Percentiles rank a stretch among this genome's conserved stretches.
These are phyloP conservation scores for Talaromyces rugulosus DNA, from an alignment of 2,329 filamentous ascomycete species.

Conservation along the genomic window DNA sequence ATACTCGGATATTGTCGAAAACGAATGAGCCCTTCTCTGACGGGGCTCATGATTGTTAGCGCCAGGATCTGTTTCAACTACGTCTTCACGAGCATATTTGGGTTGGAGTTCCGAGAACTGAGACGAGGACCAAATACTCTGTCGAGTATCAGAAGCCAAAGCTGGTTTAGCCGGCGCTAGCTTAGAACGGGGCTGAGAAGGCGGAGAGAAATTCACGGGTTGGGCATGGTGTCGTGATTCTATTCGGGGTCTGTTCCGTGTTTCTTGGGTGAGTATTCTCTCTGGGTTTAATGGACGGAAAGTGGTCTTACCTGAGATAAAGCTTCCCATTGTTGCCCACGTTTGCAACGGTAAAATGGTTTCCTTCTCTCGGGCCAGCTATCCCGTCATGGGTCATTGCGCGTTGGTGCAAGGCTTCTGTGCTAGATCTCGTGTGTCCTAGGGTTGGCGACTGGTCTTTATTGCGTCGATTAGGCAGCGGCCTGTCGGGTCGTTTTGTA, in stretches of 20 bases:
- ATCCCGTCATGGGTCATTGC: slow-evolving; percentile 52
- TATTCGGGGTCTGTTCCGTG: slow-evolving; percentile 29
- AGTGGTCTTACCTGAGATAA: slow-evolving; percentile 63
- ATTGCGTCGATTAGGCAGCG: slow-evolving; percentile 27
- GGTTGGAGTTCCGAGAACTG: slow-evolving; percentile 38
- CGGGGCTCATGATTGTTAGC: slow-evolving; percentile 22
- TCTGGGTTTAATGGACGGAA: slow-evolving; percentile 9
- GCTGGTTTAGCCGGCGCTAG: slow-evolving; percentile 36
- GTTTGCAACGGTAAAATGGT: slow-evolving; percentile 75
- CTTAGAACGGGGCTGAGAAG: slow-evolving; percentile 57
- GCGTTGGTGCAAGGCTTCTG: slow-evolving; percentile 45
- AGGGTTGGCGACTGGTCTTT: slow-evolving; percentile 32
- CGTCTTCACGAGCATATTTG: slow-evolving; percentile 21
- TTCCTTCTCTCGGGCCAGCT: slow-evolving; percentile 60
- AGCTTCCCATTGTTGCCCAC: slow-evolving; percentile 80
- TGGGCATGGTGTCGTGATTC: slow-evolving; percentile 19
- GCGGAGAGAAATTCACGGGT: slow-evolving; percentile 41
- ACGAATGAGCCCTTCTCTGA: slow-evolving; percentile 66
- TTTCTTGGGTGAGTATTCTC: slow-evolving; percentile 14
- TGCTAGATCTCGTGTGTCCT: slow-evolving; percentile 47
- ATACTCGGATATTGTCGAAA: slow-evolving; percentile 70
- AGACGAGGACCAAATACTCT: slow-evolving; percentile 37
- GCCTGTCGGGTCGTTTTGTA: slow-evolving; percentile 21
- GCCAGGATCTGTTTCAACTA: slow-evolving; percentile 19
- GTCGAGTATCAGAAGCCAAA: slow-evolving; percentile 27